Conservation (phyloP, 2,329 filamentous ascomycete species). For the Delphinella strobiligena region DNA sequence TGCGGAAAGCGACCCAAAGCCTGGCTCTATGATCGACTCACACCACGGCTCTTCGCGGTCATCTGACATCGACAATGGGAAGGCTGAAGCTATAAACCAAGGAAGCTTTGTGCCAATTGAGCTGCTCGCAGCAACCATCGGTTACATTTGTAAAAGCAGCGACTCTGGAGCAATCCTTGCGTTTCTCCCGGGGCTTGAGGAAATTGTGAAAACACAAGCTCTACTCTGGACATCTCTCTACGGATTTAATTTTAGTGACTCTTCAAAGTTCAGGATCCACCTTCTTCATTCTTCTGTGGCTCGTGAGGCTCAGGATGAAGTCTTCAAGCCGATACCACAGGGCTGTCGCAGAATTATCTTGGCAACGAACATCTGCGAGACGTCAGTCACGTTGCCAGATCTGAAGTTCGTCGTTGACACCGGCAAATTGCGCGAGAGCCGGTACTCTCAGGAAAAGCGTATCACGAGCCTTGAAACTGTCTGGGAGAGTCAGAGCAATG, state of each 20-base stretch:
- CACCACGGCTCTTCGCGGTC: too few relatives aligned
- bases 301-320: slow-evolving; percentile 27
- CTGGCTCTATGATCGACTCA: too few relatives aligned
- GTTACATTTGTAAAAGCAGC: too few relatives aligned
- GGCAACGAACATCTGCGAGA: slow-evolving; percentile 40
- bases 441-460: slow-evolving; percentile 28
- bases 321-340: slow-evolving; percentile 27
- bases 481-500: slow-evolving; percentile 37
- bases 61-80: too few relatives aligned
- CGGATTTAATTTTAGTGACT: slow-evolving; percentile 31
- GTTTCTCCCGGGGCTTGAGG: too few relatives aligned
- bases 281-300: slow-evolving; percentile 36
- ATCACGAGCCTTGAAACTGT: slow-evolving; percentile 28
- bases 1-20: too few relatives aligned
- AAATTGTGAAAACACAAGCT: too few relatives aligned
- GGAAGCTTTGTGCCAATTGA: too few relatives aligned
- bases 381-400: slow-evolving; percentile 40
- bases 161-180: too few relatives aligned
- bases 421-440: slow-evolving; percentile 29
- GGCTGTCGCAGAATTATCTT: slow-evolving; percentile 38
- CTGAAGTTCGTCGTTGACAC: slow-evolving; percentile 39
- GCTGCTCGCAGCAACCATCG: too few relatives aligned
- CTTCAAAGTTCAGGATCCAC: slow-evolving; percentile 29
- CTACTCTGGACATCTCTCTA: slow-evolving; percentile 14
- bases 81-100: too few relatives aligned